Evolutionary conservation across 805 yeast species (phyloP).

Genomic region (Candida silvatica): DNA sequence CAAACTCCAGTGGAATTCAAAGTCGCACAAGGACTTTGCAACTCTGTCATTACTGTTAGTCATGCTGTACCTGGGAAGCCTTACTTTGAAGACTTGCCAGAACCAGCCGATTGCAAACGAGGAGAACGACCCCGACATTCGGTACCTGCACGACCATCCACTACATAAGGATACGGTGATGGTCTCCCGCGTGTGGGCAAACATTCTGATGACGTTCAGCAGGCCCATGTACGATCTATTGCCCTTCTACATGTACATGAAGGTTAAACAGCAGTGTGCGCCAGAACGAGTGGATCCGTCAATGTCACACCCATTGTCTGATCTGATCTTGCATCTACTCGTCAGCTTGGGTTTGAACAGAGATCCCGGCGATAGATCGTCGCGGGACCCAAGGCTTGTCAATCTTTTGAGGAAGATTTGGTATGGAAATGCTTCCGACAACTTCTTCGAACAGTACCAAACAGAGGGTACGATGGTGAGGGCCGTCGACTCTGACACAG

Average conservation of each 20-base stretch:
- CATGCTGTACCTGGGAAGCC: slow-evolving; percentile 31
- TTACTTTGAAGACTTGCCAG: slow-evolving; percentile 23
- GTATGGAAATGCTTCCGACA: slow-evolving; percentile 36
- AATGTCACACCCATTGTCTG: slow-evolving; percentile 30
- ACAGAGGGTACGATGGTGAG: slow-evolving; percentile 20
- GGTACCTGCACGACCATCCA: not conserved
- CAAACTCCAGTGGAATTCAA: not conserved
- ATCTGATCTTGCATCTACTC: slow-evolving; percentile 35
- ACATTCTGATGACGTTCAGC: not conserved
- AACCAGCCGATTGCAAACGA: not conserved
- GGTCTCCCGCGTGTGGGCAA: not conserved
- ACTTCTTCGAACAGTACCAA: slow-evolving; percentile 33
- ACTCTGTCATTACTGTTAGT: slow-evolving; percentile 31
- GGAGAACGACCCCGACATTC: not conserved
- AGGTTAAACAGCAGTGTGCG: slow-evolving; percentile 31
- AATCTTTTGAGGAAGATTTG: slow-evolving; percentile 54
- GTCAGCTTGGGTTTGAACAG: slow-evolving; percentile 37
- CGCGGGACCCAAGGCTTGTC: slow-evolving; percentile 16
- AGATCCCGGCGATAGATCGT: slow-evolving; percentile 33
- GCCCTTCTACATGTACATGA: slow-evolving; percentile 33
- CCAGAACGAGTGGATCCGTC: slow-evolving; percentile 40
- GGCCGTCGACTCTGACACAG: slow-evolving; percentile 33
- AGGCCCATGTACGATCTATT: slow-evolving; percentile 18
- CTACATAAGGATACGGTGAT: not conserved
- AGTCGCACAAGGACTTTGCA: slow-evolving; percentile 17